Base-by-base conservation (phyloP, 2,329 filamentous ascomycete genomes). In the Aspergillus glaucus region DNA sequence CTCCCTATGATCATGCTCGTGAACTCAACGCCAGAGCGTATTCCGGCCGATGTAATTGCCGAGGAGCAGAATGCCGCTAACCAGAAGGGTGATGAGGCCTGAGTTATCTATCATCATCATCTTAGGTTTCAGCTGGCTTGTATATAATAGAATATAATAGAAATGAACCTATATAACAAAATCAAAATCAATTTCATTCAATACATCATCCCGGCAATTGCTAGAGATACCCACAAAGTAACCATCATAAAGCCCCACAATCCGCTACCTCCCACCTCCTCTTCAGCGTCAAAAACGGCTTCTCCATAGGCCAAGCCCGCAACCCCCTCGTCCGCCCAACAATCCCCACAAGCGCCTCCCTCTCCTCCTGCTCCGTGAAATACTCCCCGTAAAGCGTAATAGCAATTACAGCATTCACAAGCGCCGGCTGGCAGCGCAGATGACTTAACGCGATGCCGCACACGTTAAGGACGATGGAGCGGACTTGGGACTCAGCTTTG, bases 1-100 rank as follows among this genome's bases (percentile, higher is more conserved):
- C 48, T 59, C 1, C 69, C 69, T 2, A 72, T 72, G 68, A 58
- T 67, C 4, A 52, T 68, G 45, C 55, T 72, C 10, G 68, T 71
- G 10, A 72, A 72, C 49, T 56, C 63, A 14, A 71, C 69, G 3
- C 69, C 68, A 5, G 67, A 72, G 36, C 60, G 56, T 1, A 71
- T 72, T 39, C 69, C 69, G 1, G 69, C 68, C 3, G 68, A 72
- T 48, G 56, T 70, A 8, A 65, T 72, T 44, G 58, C 63, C 2
- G 66, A 69, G 46, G 55, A 65, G 51, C 62, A 66, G 34, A 21
- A 51, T 46, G 57, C 52, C 2, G 55, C 50, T 22, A 14, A 9
- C 12, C 12, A 3, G 2, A 41, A 41, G 39, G 15, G 6, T 24
- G 17, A 41, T 41, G 17, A 19, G n/a, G 39, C 21, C 9, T 19